Evolutionary conservation across 2,329 filamentous ascomycete species (phyloP).

Genomic region (Emmonsiellopsis sp.): DNA sequence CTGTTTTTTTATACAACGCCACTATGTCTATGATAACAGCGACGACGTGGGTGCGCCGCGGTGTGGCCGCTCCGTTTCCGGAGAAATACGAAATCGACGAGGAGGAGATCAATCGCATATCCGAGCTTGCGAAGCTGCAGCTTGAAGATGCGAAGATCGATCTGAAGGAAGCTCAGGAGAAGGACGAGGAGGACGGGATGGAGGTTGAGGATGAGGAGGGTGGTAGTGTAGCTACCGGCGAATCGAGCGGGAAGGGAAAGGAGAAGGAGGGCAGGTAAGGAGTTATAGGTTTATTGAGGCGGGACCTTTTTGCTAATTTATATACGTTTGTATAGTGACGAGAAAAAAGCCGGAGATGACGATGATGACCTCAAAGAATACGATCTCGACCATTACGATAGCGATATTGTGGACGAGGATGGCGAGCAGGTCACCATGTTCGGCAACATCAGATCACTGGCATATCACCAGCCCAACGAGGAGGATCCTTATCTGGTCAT

Average conservation of each 20-base stretch:
- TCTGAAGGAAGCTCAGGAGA: constrained; percentile 59
- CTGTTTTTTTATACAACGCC: not conserved
- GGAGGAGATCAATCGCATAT: constrained; percentile 65
- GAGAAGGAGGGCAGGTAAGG: constrained; percentile 11
- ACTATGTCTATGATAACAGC: constrained; percentile 63
- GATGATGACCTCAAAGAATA: constrained; percentile 94
- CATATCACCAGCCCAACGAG: constrained; percentile 88
- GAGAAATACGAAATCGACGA: constrained; percentile 68
- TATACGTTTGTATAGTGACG: not conserved
- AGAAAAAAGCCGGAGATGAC: constrained; percentile 34
- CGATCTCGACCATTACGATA: constrained; percentile 91
- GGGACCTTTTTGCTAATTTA: not conserved
- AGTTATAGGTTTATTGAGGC: constrained; percentile 3
- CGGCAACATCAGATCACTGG: constrained; percentile 84
- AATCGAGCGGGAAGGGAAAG: constrained; percentile 16
- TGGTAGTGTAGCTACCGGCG: constrained; percentile 15
- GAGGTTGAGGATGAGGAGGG: constrained; percentile 18
- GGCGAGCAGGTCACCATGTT: constrained; percentile 79
- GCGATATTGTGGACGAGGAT: constrained; percentile 60
- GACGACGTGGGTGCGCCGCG: constrained; percentile 65
- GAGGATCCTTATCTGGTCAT: constrained; percentile 96
- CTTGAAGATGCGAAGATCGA: constrained; percentile 88
- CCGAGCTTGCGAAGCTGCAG: constrained; percentile 64
- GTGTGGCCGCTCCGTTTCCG: constrained; percentile 66
- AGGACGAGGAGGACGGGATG: constrained; percentile 31